Base-by-base conservation (phyloP, 2,329 filamentous ascomycete genomes). In the Sporothrix brunneoviolacea region DNA sequence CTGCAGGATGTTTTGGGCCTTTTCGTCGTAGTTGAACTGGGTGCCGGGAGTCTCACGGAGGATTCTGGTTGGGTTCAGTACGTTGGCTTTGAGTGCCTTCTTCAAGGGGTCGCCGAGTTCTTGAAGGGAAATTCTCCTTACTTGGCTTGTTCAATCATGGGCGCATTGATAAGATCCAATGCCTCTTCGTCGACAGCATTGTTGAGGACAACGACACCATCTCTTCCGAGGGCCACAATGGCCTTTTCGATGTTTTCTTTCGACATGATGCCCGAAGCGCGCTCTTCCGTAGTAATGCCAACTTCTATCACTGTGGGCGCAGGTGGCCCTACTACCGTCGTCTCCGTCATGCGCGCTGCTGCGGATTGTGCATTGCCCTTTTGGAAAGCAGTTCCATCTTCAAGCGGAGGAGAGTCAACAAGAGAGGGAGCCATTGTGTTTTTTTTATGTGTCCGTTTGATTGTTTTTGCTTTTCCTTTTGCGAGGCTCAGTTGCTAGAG, bases 1-100 rank as follows among this genome's bases (percentile, higher is more conserved):
- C 39, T 56, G 54, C 16, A 56, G 32, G 33, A 56, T 56, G 43
- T 56, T 56, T 43, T 57, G 53, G 7, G 50, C 48, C 36, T 51
- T 55, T 6, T 30, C 45, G 47, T 51, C 50, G 24, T 57, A 55
- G 44, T 55, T 55, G 53, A 57, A 55, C 48, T 54, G 50, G 5
- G 47, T 56, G 2, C 52, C 52, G 7, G 30, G 32, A 2, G 42
- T 35, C 4, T 53, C 42, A 5, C 54, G 52, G 5, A 56, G 50
- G 22, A 27, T 33, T 28, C 42, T 41, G 8, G 19, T 15, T 1
- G 10, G 10, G 35, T 18, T n/a, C n/a, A n/a, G n/a, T n/a, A n/a
- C n/a, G n/a, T n/a, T n/a, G n/a, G n/a, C n/a, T n/a, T n/a, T n/a
- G n/a, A n/a, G n/a, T n/a, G n/a, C n/a, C n/a, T n/a, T n/a, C n/a